phyloP scores from a whole-genome alignment of 345 rosid genomes.

The Hirschfeldia incana region DNA sequence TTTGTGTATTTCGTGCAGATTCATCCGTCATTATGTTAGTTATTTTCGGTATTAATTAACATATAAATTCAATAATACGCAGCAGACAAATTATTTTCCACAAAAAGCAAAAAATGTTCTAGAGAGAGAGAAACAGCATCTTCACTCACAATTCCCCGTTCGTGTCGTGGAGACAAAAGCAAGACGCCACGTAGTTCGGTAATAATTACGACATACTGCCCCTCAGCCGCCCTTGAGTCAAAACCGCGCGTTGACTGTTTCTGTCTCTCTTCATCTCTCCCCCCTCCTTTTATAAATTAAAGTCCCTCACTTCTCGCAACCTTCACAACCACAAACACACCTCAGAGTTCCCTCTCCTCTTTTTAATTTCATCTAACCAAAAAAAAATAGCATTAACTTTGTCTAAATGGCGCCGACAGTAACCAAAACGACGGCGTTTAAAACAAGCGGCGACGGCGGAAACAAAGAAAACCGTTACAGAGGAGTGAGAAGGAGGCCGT shows the following conservation, averaged over 20 bases:
- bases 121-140: not conserved
- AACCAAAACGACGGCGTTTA: constrained; percentile 22
- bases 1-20: too few relatives aligned
- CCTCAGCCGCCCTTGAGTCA: constrained; percentile 38
- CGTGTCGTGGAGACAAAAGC: constrained; percentile 39
- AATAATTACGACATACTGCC: constrained; percentile 19
- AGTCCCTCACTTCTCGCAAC: not conserved
- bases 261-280: not conserved
- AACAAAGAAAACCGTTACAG: constrained; percentile 51
- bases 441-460: constrained; percentile 22
- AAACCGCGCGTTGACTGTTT: constrained; percentile 39
- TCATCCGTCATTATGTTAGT: too few relatives aligned
- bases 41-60: too few relatives aligned
- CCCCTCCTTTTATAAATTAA: constrained; percentile 14
- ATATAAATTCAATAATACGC: not conserved
- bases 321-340: not conserved
- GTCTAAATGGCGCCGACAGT: constrained; percentile 51
- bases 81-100: not conserved
- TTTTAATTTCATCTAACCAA: not conserved
- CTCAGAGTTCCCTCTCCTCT: not conserved
- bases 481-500: constrained; percentile 86
- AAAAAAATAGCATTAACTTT: not conserved
- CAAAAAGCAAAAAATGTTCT: not conserved
- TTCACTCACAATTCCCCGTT: not conserved
- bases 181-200: constrained; percentile 20